Evolutionary conservation across 2,329 filamentous ascomycete genomes (phyloP).

Genomic region (Botryotinia calthae): DNA sequence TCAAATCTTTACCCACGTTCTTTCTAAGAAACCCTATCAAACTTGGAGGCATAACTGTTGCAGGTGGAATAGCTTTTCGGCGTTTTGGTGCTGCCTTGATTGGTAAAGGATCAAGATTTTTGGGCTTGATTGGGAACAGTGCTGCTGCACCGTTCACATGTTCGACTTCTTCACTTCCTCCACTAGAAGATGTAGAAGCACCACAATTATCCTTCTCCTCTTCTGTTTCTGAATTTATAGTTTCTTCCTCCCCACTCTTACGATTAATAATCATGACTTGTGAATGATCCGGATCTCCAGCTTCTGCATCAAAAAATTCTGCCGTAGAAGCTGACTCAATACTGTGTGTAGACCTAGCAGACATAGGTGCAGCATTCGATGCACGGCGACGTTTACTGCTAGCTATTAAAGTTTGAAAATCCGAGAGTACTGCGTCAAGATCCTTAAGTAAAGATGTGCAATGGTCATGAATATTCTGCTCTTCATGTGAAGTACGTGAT

Average conservation of each 20-base stretch:
- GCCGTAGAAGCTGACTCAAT: constrained; percentile 79
- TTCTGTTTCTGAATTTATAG: constrained; percentile 54
- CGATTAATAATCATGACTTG: constrained; percentile 74
- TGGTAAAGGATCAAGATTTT: constrained; percentile 74
- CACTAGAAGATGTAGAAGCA: constrained; percentile 59
- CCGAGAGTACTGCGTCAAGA: constrained; percentile 76
- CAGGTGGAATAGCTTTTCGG: constrained; percentile 66
- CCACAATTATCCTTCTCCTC: constrained; percentile 48
- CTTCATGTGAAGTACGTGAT: constrained; percentile 45
- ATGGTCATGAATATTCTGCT: constrained; percentile 73
- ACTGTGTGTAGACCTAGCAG: constrained; percentile 55
- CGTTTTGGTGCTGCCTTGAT: constrained; percentile 63
- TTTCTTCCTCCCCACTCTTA: constrained; percentile 64
- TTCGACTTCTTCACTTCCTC: constrained; percentile 51
- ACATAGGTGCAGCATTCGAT: constrained; percentile 46
- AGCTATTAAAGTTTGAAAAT: constrained; percentile 74
- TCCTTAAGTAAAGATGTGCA: constrained; percentile 81
- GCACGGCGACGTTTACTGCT: constrained; percentile 77
- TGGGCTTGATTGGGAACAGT: constrained; percentile 74
- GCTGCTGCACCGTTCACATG: constrained; percentile 58
- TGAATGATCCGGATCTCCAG: constrained; percentile 55
- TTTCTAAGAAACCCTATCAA: constrained; percentile 93
- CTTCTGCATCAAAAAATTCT: constrained; percentile 93
- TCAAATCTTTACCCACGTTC: constrained; percentile 96
- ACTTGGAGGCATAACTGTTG: constrained; percentile 79